Conservation (phyloP, 1,284 basidiomycete species). For the Anthracocystis setariae region DNA sequence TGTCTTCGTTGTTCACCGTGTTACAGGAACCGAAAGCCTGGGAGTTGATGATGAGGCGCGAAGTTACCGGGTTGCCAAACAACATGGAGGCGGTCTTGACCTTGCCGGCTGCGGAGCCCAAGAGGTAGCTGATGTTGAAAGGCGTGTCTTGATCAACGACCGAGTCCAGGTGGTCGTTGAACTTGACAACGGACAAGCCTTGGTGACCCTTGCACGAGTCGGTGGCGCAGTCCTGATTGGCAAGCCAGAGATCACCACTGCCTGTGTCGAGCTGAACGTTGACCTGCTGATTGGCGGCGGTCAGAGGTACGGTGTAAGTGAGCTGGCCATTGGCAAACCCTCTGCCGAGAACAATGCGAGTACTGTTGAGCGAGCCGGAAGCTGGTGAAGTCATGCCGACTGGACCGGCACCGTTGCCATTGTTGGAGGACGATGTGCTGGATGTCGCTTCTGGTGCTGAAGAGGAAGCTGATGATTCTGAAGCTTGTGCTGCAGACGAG, state of each 20-base stretch:
- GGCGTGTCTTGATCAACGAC: conserved; percentile 40
- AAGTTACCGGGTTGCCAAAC: conserved; percentile 39
- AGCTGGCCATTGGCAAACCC: conserved; percentile 54
- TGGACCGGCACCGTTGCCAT: not conserved
- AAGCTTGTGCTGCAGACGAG: conserved; percentile 1
- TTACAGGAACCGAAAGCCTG: conserved; percentile 56
- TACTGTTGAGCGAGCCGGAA: conserved; percentile 42
- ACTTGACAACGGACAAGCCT: conserved; percentile 35
- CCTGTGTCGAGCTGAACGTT: conserved; percentile 60
- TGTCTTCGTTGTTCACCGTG: conserved; percentile 43
- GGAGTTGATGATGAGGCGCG: conserved; percentile 39
- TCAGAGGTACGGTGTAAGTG: conserved; percentile 54
- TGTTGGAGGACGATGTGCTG: conserved; percentile 9
- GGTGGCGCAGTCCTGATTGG: conserved; percentile 48
- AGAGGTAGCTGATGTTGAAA: conserved; percentile 55
- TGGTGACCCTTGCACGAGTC: conserved; percentile 43
- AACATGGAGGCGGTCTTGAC: conserved; percentile 50
- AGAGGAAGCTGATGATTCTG: conserved; percentile 5
- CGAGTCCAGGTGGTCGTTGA: conserved; percentile 35
- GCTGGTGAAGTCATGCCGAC: conserved; percentile 30
- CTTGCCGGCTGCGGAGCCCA: conserved; percentile 48
- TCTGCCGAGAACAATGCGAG: conserved; percentile 46
- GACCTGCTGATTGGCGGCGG: conserved; percentile 44
- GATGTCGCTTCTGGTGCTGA: conserved; percentile 6
- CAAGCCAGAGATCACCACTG: conserved; percentile 58